Base-by-base conservation (phyloP, 768 basidiomycete genomes). In the Panaeolus papilionaceus region DNA sequence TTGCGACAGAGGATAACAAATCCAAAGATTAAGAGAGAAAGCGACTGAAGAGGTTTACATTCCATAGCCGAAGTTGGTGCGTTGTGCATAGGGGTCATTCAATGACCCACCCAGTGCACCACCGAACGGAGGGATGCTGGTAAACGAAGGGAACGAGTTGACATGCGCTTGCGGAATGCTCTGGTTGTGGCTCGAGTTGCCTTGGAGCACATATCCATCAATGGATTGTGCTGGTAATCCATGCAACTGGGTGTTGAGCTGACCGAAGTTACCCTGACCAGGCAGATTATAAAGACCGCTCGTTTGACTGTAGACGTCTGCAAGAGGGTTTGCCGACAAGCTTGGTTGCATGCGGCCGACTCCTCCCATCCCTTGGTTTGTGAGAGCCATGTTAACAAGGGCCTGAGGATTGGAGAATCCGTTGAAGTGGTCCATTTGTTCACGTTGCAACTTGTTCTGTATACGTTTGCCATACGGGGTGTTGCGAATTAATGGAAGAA, bases 401-500 rank as follows among this genome's bases (percentile, higher is more conserved):
- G 84, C 78, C 72, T 88, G 88, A 72, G 87, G 88, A 74, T 84
- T 84, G 67, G 87, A 85, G 75, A 88, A 89, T 65, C 85, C 84
- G 61, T 85, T 84, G 68, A 84, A 90, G 65, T 82, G 85, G 71
- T 93, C 92, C 80, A 92, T 85, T 73, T 94, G 93, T 80, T 97
- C 96, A 67, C 97, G 94, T 80, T 98, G 96, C 64, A 99, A 83
- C 81, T 98, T 98, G 84, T 96, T 96, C 80, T 98, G 97, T 75
- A 99, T 99, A 51, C 98, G 91, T 84, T 99, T 99, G 72, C 98
- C 98, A 73, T 99, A 99, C 7, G 98, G 98, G 10, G 98, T 99
- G 81, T 99, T 99, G 75, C 98, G 93, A 76, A 99, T 99, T 73
- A 98, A 86, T 2, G 98, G 98, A 28, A 99, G 86, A 68, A 99